Base-by-base conservation (phyloP, 2,329 filamentous ascomycete species). In the Knufia fluminis region DNA sequence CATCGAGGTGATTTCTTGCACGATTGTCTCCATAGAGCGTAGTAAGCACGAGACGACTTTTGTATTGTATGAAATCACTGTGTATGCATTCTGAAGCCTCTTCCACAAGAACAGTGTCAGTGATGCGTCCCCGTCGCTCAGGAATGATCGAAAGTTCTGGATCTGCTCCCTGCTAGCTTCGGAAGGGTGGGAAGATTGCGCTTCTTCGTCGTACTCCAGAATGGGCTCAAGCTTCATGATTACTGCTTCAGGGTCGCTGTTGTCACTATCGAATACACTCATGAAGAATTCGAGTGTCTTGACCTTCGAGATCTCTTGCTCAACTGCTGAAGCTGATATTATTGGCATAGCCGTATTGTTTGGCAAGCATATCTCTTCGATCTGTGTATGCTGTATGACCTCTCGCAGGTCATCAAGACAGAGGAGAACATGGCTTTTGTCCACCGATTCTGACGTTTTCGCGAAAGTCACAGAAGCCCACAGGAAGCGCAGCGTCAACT, bases 201-300 rank as follows among this genome's bases (percentile, higher is more conserved):
- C 12, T 54, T 51, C 31, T 61, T 58, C 14, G 49, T 24, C 31
- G 61, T 85, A 82, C 54, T 96, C 91, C 3, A 98, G 72, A 8
- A 98, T 85, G 3, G 92, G 92, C 61, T 98, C 92, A 31, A 98
- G 71, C 23, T 83, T 92, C 61, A 96, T 89, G 51, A 98, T 96
- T 17, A 96, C 80, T 3, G 83, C 77, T 10, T 91, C 78, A 0
- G 91, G 86, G 57, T 96, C 83, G 41, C 83, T 81, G 51, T 83
- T 78, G 50, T 92, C 85, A 32, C 89, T 82, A 52, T 86, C 85
- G 63, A 97, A 97, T 0, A 98, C 78, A 32, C 83, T 86, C 45
- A 89, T 75, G 66, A 98, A 97, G 65, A 97, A 97, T 62, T 96
- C 91, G 79, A 94, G 92, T 0, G 91, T 97, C 12, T 87, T 95